Base-by-base conservation (phyloP, 2,329 filamentous ascomycete species). In the Camillea tinctor region DNA sequence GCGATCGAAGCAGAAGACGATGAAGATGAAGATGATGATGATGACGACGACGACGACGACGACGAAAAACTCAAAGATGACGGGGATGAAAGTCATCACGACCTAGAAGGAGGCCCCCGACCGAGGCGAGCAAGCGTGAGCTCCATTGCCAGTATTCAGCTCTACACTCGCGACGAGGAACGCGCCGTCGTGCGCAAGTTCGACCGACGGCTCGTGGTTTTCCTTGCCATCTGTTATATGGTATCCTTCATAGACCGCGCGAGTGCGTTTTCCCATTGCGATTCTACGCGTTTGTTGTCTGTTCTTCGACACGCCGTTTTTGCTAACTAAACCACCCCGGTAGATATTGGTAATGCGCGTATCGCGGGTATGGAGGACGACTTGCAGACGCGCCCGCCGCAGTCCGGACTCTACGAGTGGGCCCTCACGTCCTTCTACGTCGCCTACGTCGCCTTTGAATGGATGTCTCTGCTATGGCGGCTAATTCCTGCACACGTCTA, bases 201-300 rank as follows among this genome's bases (percentile, higher is more conserved):
- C 66, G 93, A 97, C 73, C 81, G 85, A 58, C 85, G 83, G 64
- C 81, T 97, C 56, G 91, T 96, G 5, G 73, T 91, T 1, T 96
- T 97, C 72, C 83, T 97, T 64, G 90, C 91, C 11, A 73, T 94
- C 60, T 81, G 97, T 13, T 97, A 95, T 72, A 84, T 96, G 80
- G 79, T 97, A 63, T 90, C 88, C 64, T 97, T 96, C 72, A 76
- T 97, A 65, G 93, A 97, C 74, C 84, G 93, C 66, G 93, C 91
- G 19, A 96, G 91, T 93, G 79, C 63, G 82, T 78, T 59, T 22
- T 24, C 52, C 52, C 20, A n/a, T 4, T 22, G 24, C 51, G 50
- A 40, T 11, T 55, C 23, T 52, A n/a, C 52, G 7, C 4, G 19
- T 50, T 7, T 56, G n/a, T 7, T 20, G 15, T 7, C 22, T 55